phyloP scores from a whole-genome alignment of 805 yeast species.

The Citeromyces nyonsensis region DNA sequence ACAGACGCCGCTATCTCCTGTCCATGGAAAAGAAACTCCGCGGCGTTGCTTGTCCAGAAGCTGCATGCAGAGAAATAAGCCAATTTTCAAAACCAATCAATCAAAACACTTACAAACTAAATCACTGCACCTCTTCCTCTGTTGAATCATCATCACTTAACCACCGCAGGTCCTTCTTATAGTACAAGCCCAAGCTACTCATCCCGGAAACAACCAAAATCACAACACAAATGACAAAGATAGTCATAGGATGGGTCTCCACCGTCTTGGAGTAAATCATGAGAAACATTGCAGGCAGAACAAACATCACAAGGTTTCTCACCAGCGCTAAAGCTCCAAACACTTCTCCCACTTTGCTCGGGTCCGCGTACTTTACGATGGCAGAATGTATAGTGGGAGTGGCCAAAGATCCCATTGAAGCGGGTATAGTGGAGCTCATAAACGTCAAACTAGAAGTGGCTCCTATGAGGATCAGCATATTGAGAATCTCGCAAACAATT shows the following conservation, averaged over 20 bases:
- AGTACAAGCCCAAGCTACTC: no score
- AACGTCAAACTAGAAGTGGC: slow-evolving; percentile 15
- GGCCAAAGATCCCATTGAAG: slow-evolving; percentile 30
- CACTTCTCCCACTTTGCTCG: slow-evolving; percentile 48
- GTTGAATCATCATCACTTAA: no score
- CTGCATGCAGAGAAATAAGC: no score
- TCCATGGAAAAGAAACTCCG: no score
- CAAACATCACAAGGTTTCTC: slow-evolving; percentile 29
- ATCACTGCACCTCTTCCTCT: no score
- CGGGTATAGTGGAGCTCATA: slow-evolving; percentile 17
- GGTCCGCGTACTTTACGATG: slow-evolving; percentile 44
- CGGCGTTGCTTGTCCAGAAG: no score
- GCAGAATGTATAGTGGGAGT: slow-evolving; percentile 47
- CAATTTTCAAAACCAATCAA: no score
- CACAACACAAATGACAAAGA: slow-evolving; percentile 11
- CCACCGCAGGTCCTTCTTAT: no score
- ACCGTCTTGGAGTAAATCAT: slow-evolving; percentile 30
- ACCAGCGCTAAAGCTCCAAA: slow-evolving; percentile 57
- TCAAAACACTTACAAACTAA: no score
- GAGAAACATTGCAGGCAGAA: slow-evolving; percentile 32
- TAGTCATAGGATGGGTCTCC: slow-evolving; percentile 18
- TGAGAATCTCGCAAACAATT: slow-evolving; percentile 20
- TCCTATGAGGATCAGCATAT: slow-evolving; percentile 17
- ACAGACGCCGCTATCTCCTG: no score
- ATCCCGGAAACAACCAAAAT: background rate